phyloP scores from a whole-genome alignment of 257 asterid species.

The Coffea canephora region DNA sequence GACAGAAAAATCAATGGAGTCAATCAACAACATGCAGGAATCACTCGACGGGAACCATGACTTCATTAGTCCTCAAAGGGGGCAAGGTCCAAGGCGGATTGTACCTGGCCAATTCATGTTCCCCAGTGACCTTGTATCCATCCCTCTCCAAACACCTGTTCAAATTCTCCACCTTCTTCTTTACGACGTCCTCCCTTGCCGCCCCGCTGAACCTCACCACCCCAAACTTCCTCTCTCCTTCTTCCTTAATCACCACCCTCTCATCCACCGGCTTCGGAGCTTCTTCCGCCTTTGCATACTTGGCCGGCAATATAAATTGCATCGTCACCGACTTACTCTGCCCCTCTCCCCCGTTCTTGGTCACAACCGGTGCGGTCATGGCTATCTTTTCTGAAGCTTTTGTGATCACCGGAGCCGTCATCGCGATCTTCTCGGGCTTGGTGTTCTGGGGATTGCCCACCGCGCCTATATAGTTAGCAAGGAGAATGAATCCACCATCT shows the following conservation, averaged over 20 bases:
- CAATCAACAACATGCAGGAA: slow-evolving; percentile 5
- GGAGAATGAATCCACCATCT: slow-evolving; percentile 76
- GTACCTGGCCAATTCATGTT: slow-evolving; percentile 77
- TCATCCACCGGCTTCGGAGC: slow-evolving; percentile 90
- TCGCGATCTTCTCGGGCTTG: slow-evolving; percentile 63
- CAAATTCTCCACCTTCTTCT: slow-evolving; percentile 60
- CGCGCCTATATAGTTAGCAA: slow-evolving; percentile 80
- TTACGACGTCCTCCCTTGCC: slow-evolving; percentile 63
- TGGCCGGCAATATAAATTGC: slow-evolving; percentile 78
- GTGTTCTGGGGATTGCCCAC: slow-evolving; percentile 72
- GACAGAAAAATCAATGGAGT: too few relatives aligned
- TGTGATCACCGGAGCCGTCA: slow-evolving; percentile 85
- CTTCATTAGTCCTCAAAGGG: slow-evolving; percentile 74
- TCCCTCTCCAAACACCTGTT: slow-evolving; percentile 64
- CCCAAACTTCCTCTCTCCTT: slow-evolving; percentile 74
- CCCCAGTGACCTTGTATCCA: slow-evolving; percentile 64
- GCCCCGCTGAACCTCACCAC: slow-evolving; percentile 76
- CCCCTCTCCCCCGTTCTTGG: slow-evolving; percentile 34
- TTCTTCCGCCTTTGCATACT: slow-evolving; percentile 58
- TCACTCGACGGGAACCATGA: slow-evolving; percentile 76
- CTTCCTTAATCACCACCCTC: slow-evolving; percentile 72
- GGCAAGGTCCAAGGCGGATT: slow-evolving; percentile 96
- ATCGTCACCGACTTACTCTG: slow-evolving; percentile 49
- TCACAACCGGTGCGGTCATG: slow-evolving; percentile 90
- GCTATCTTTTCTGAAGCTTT: slow-evolving; percentile 54